phyloP scores from a whole-genome alignment of 495 filamentous ascomycete species.

The Xeromyces bisporus region DNA sequence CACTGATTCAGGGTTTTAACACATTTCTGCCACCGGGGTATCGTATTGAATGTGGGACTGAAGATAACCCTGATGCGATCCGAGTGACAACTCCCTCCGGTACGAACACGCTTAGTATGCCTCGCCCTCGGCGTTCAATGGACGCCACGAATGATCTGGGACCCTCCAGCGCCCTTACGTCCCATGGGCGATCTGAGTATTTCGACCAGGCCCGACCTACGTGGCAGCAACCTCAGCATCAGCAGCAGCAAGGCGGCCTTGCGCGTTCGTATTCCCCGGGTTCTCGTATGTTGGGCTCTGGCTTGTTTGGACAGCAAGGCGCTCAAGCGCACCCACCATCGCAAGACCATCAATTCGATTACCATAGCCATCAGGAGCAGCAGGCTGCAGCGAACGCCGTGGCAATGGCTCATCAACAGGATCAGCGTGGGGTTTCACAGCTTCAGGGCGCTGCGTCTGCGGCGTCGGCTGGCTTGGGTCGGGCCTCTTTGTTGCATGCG shows the following conservation, averaged over 20 bases:
- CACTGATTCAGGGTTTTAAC: constrained; percentile 95
- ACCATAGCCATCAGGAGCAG: constrained; percentile 29
- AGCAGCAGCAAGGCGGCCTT: constrained; percentile 13
- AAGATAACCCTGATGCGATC: constrained; percentile 85
- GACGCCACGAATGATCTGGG: constrained; percentile 23
- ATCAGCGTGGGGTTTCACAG: constrained; percentile 68
- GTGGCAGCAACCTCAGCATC: constrained; percentile 30
- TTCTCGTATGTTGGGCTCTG: constrained; percentile 23
- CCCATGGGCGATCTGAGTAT: constrained; percentile 25
- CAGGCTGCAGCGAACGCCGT: constrained; percentile 31
- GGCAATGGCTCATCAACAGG: constrained; percentile 50
- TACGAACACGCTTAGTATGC: constrained; percentile 44
- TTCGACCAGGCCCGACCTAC: constrained; percentile 32
- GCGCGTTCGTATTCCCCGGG: constrained; percentile 30
- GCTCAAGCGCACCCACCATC: constrained; percentile 20
- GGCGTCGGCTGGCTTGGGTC: constrained; percentile 30
- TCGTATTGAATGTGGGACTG: constrained; percentile 85
- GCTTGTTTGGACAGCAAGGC: constrained; percentile 23
- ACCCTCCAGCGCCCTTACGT: constrained; percentile 15
- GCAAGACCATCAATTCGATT: constrained; percentile 29
- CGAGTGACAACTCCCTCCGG: constrained; percentile 94
- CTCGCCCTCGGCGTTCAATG: constrained; percentile 31
- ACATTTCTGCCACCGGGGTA: constrained; percentile 96
- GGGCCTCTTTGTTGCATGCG: constrained; percentile 25
- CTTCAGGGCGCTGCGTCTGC: constrained; percentile 60